phyloP scores from a whole-genome alignment of 129 eudicot species.

The Centrapalus pauciflorus region DNA sequence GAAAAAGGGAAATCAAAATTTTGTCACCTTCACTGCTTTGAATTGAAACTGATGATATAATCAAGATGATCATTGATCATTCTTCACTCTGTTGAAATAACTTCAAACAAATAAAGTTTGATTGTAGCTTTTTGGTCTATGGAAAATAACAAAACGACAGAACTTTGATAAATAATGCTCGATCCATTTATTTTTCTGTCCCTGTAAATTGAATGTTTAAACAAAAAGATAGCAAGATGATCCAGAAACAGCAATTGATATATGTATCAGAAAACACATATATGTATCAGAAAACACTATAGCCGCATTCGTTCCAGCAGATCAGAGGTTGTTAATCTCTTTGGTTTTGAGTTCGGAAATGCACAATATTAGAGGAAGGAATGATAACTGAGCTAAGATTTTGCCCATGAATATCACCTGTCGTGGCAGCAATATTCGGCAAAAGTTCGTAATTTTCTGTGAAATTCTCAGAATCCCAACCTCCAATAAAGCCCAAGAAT shows the following conservation, averaged over 20 bases:
- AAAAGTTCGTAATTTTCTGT: constrained; percentile 26
- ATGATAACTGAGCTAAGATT: constrained; percentile 7
- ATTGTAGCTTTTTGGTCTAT: constrained; percentile 6
- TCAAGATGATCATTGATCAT: neutral
- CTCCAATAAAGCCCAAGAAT: constrained; percentile 29
- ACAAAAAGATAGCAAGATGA: constrained; percentile 1
- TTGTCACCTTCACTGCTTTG: constrained; percentile 7
- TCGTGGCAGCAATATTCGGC: constrained; percentile 17
- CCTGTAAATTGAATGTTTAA: constrained; percentile 1
- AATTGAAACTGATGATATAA: neutral
- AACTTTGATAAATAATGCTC: neutral
- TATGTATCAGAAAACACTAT: constrained; percentile 9
- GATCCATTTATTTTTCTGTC: constrained; percentile 12
- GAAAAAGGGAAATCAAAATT: neutral
- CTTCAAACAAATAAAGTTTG: constrained; percentile 3
- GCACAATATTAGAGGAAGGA: constrained; percentile 22
- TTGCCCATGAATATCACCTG: constrained; percentile 28
- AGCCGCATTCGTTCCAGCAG: neutral
- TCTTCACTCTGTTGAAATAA: neutral
- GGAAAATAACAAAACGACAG: neutral
- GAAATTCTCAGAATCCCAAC: constrained; percentile 25
- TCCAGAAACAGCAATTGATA: neutral
- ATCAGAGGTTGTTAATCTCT: constrained; percentile 21
- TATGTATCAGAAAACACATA: constrained; percentile 8
- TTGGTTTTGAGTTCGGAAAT: constrained; percentile 27